Base-by-base conservation (phyloP, 495 filamentous ascomycete species). In the Penicillium riverlandense region DNA sequence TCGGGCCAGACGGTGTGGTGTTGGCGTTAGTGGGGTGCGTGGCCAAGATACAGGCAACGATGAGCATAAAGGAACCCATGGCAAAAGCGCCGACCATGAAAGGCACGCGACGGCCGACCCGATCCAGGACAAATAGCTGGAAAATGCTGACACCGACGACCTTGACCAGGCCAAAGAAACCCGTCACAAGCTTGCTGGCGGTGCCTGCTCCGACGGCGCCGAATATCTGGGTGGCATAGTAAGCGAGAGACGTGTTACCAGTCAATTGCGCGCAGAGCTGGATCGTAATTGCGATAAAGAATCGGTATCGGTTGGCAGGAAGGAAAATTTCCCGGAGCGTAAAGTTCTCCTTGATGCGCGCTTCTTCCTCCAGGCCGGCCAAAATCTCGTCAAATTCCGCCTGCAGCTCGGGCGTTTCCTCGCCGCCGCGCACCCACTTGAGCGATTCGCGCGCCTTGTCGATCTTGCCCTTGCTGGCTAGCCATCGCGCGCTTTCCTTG, bases 41-140 rank as follows among this genome's bases (percentile, higher is more conserved):
- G 11, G 62, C 62, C 34, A 71, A 59, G 30, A 74, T 63, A 15
- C 66, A 63, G 16, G 73, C 67, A 22, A 72, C 75, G 52, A 78
- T 78, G 43, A 81, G 59, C 44, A 71, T 71, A 50, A 72, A 71
- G 2, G 69, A 69, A 11, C 68, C 71, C 65, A 74, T 74, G 14
- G 65, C 58, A 41, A 69, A 48, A 38, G 76, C 71, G n/a, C 74
- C 75, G 28, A 66, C 58, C 45, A 79, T 74, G 50, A 80, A 68
- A 4, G 75, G 66, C 8, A 65, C 65, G 8, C 76, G 65, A 16
- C 77, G 72, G 6, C 78, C 77, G 43, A 74, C 59, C 7, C 65
- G 62, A 45, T 80, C 75, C 41, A 80, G 66, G 28, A 76, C 64
- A 27, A 76, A 70, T 35, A 71, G 59, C 9, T 61, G 54, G 56